Evolutionary conservation across 352 stramenopile genomes (phyloP), one percentile per base, ranked within the genome.

Genomic region (Phytophthora boehmeriae): DNA sequence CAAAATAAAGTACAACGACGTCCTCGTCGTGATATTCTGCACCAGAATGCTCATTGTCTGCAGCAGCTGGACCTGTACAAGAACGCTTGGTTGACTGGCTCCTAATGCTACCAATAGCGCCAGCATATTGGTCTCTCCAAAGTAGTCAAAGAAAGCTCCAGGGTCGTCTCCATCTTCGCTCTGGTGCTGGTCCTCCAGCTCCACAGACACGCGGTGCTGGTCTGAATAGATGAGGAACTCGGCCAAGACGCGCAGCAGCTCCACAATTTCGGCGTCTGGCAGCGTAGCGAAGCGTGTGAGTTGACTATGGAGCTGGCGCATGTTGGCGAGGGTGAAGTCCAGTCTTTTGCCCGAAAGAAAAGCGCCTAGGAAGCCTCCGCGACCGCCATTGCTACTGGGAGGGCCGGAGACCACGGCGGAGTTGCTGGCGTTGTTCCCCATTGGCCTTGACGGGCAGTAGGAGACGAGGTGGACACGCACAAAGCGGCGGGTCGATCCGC

Each of bases 121-220:
- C 3, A 98, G 68, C 42, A 98, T 97, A 66, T 97, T 98, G 59
- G 98, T 98, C 73, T 99, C 95, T 60, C 93, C 98, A 74, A 99
- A 98, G 76, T 98, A 99, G 63, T 98, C 92, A 71, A 98, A 98
- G 53, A 98, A 93, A 51, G 80, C 70, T 42, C 78, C 85, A 1
- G 79, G 73, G 49, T 70, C 50, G 35, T 65, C 50, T 1, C 9
- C 39, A 14, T 60, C 66, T 14, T 45, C 55, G 2, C 44, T 42
- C 1, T 51, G 46, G 6, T 28, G 32, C 47, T 28, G 52, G 22
- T 65, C 50, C 28, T 73, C 59, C 8, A 56, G 27, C 14, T 62
- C 56, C 28, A 54, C 30, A 1, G 58, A 63, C 20, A 73, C 56
- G 55, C 77, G 78, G 63, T 94, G 79, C 63, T 96, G 87, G 70